These are phyloP conservation scores for Sporothrix humicola DNA, from an alignment of 2,329 filamentous ascomycete species.

Conservation along the genomic window DNA sequence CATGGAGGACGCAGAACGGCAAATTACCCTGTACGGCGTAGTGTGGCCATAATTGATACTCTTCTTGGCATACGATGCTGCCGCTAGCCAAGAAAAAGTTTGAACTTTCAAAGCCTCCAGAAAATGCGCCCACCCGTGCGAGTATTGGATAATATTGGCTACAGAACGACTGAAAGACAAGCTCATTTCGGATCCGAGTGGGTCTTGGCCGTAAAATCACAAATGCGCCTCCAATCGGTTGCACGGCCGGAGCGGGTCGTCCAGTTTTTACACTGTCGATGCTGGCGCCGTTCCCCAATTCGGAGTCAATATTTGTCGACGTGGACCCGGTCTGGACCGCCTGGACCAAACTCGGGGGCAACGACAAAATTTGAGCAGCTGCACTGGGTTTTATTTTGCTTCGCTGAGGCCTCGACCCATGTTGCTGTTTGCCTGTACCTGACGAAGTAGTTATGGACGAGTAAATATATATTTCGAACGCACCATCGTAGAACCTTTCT, in stretches of 20 bases:
- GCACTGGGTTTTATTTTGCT: background rate
- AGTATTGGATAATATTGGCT: background rate
- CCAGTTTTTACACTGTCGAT: background rate
- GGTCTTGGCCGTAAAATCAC: background rate
- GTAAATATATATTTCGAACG: too few species aligned
- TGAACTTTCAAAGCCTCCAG: background rate
- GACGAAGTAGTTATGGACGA: too few species aligned
- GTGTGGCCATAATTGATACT: background rate
- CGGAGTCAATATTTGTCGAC: background rate
- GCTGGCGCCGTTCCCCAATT: background rate
- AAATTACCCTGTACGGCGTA: too few species aligned
- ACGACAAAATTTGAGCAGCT: background rate
- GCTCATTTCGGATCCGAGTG: background rate
- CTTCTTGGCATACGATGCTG: background rate
- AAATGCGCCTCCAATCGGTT: background rate
- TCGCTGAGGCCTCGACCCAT: background rate
- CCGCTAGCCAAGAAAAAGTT: background rate
- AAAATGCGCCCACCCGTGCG: background rate
- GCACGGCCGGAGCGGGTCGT: background rate
- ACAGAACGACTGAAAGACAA: background rate
- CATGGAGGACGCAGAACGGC: background rate
- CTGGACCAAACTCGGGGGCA: too few species aligned
- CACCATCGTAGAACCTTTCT: too few species aligned
- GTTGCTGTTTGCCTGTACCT: background rate
- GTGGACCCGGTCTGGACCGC: background rate